Conservation (phyloP, 2,329 filamentous ascomycete species). For the Setomelanomma holmii region DNA sequence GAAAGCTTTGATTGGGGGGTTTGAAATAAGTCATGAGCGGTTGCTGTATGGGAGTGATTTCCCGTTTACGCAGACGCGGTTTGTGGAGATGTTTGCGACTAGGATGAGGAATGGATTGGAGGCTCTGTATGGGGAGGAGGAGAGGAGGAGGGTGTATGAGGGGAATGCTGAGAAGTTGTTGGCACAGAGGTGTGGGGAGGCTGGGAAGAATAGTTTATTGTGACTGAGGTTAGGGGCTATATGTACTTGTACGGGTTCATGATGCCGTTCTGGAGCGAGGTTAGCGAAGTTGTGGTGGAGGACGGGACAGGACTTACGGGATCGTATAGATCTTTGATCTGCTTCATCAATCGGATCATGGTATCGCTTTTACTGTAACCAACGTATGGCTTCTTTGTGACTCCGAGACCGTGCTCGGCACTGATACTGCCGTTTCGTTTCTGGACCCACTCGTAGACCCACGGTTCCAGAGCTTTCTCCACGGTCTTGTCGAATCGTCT, state of each 20-base stretch:
- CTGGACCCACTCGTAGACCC: slow-evolving; percentile 96
- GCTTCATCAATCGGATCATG: slow-evolving; percentile 90
- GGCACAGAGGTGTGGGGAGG: slow-evolving; percentile 6
- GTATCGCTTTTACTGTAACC: slow-evolving; percentile 89
- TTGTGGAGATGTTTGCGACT: slow-evolving; percentile 47
- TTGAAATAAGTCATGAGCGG: slow-evolving; percentile 46
- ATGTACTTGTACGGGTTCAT: slow-evolving; percentile 99
- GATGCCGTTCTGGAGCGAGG: slow-evolving; percentile 77
- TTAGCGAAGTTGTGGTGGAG: slow-evolving; percentile 18
- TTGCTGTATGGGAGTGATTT: slow-evolving; percentile 63
- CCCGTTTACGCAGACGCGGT: slow-evolving; percentile 55
- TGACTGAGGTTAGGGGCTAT: slow-evolving; percentile 26
- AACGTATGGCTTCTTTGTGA: slow-evolving; percentile 96
- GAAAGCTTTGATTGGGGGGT: slow-evolving; percentile 55
- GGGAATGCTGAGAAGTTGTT: slow-evolving; percentile 49
- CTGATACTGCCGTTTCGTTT: slow-evolving; percentile 91
- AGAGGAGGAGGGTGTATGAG: slow-evolving; percentile 49
- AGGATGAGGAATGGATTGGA: slow-evolving; percentile 53
- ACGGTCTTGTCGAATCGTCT: slow-evolving; percentile 85
- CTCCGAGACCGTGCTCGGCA: slow-evolving; percentile 90
- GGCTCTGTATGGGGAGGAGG: slow-evolving; percentile 42
- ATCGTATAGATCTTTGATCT: slow-evolving; percentile 93
- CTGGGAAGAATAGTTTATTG: slow-evolving; percentile 5
- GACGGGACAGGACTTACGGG: slow-evolving; percentile 68
- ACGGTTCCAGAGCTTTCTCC: slow-evolving; percentile 88